Evolutionary conservation across 2,329 filamentous ascomycete genomes (phyloP), one percentile per base, ranked within the genome.

Genomic region (Fusarium staphyleae): DNA sequence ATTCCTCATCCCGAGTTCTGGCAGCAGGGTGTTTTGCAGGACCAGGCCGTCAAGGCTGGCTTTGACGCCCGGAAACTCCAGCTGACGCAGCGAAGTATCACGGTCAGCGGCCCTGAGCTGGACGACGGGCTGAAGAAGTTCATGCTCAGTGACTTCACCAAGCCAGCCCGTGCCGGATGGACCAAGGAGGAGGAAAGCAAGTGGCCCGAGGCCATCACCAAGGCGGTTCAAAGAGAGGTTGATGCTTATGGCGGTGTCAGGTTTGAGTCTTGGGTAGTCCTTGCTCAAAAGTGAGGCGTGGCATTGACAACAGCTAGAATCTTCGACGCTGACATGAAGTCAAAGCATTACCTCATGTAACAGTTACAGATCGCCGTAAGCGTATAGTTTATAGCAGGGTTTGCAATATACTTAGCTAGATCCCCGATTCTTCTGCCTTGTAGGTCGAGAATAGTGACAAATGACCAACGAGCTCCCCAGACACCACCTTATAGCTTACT

Each of bases 1-100:
- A 44, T 65, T 5, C 69, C 69, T 1, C 55, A 62, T 6, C 64
- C 66, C 3, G 55, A 70, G 26, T 70, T 70, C 24, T 28, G 61
- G 3, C 19, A 65, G 9, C 53, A 65, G 2, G 69, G 67, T 1
- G 52, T 62, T 11, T 35, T 71, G 24, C 46, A 66, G 22, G 52
- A 56, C 7, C 35, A 62, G 0, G 40, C 55, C 1, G 15, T 40
- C 3, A 57, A 68, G 35, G 69, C 61, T 5, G 69, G 69, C 0
- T 70, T 70, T 22, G 49, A 56, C 5, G 15, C 46, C 15, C 43
- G 41, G 0, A 50, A 46, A 3, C 56, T 68, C 1, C 43, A 41
- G 3, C 47, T 62, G 3, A 36, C 52, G 3, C 24, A 52, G 8
- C 51, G 47, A 16, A 42, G 7, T 8, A 13, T 65, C 3, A 1